These are phyloP conservation scores for Pholiota conissans DNA, from an alignment of 768 basidiomycete species.

Conservation along the genomic window DNA sequence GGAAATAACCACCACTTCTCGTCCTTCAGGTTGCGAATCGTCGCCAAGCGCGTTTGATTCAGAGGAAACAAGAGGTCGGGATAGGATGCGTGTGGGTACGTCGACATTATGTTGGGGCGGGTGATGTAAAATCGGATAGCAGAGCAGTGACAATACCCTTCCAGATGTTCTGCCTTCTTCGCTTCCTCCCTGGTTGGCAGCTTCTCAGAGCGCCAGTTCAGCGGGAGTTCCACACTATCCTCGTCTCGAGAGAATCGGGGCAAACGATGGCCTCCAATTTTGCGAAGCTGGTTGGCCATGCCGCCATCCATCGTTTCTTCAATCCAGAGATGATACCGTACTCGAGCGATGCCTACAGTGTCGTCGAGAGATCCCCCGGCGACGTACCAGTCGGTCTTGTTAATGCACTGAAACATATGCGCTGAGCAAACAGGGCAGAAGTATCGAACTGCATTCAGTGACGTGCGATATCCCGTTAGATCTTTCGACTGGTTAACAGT, in stretches of 20 bases:
- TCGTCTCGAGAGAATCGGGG: conserved; percentile 14
- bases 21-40: conserved; percentile 12
- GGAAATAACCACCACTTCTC: conserved; percentile 28
- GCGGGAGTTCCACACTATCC: conserved; percentile 12
- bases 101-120: conserved; percentile 13
- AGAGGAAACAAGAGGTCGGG: conserved; percentile 22
- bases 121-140: conserved; percentile 16
- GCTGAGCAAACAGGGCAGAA: conserved; percentile 20
- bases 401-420: conserved; percentile 13
- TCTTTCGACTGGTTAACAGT: neutral
- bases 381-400: conserved; percentile 10
- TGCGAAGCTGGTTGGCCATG: conserved; percentile 16
- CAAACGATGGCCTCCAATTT: conserved; percentile 4
- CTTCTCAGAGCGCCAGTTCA: conserved; percentile 16
- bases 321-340: conserved; percentile 18
- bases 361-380: conserved; percentile 14
- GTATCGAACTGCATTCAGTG: conserved; percentile 13
- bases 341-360: conserved; percentile 14
- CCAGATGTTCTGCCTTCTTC: neutral
- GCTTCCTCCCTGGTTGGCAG: neutral
- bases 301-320: conserved; percentile 23
- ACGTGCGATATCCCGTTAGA: conserved; percentile 15
- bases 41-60: conserved; percentile 7
- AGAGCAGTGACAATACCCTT: conserved; percentile 17
- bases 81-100: conserved; percentile 14